These are phyloP conservation scores for Dendrobium catenatum DNA, from an alignment of 106 monocot species.

Conservation along the genomic window DNA sequence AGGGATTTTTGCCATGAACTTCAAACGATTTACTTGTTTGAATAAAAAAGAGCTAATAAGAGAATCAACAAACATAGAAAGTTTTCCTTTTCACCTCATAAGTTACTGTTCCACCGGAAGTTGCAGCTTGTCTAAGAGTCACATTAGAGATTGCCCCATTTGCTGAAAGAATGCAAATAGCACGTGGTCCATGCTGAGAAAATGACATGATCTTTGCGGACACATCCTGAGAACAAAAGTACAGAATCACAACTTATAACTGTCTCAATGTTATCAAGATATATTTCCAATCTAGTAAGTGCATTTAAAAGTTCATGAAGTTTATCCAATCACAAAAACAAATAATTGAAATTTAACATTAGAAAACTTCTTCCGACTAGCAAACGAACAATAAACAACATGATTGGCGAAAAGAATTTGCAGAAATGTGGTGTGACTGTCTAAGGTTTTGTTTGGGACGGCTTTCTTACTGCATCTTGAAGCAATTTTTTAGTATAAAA, in stretches of 20 bases:
- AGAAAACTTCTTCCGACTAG: neutral
- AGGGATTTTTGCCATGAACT: neutral
- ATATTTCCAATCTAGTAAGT: neutral
- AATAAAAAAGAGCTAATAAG: neutral
- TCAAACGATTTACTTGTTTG: neutral
- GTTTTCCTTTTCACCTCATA: conserved; percentile 44
- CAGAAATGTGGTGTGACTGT: neutral
- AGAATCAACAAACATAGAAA: neutral
- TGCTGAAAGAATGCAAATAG: conserved; percentile 63
- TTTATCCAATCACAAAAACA: too few species aligned
- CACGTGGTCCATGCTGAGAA: conserved; percentile 60
- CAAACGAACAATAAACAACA: neutral
- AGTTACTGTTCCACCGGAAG: conserved; percentile 72
- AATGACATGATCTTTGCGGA: conserved; percentile 77
- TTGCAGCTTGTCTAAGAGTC: conserved; percentile 59
- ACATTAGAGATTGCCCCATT: conserved; percentile 80
- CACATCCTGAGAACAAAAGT: conserved; percentile 42
- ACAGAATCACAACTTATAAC: neutral
- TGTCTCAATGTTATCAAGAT: neutral
- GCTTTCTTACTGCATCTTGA: too few species aligned
- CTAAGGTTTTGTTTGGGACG: neutral
- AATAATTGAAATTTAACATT: neutral
- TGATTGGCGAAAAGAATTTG: neutral
- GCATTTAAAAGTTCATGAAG: neutral
- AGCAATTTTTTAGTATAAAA: too few species aligned